Evolutionary conservation across 2,329 filamentous ascomycete species (phyloP).

Genomic region (Fusarium sp.): DNA sequence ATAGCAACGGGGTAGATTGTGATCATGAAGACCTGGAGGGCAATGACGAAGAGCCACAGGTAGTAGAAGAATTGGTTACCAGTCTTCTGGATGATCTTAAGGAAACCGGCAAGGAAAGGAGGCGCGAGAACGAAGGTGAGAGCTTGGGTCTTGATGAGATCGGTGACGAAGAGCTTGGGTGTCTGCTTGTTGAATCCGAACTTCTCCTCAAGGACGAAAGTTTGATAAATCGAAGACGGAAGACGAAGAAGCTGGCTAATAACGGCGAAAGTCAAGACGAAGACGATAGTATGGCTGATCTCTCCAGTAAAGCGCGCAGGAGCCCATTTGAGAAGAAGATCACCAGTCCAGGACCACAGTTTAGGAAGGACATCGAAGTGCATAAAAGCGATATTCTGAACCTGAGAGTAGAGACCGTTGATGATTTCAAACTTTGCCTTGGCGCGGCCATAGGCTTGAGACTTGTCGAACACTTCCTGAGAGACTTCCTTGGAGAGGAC

Average conservation of each 20-base stretch:
- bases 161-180: slow-evolving; percentile 83
- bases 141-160: slow-evolving; percentile 90
- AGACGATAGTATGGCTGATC: slow-evolving; percentile 92
- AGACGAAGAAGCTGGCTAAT: slow-evolving; percentile 82
- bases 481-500: slow-evolving; percentile 89
- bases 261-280: slow-evolving; percentile 87
- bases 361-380: slow-evolving; percentile 91
- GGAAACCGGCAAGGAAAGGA: slow-evolving; percentile 89
- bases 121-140: slow-evolving; percentile 82
- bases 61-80: slow-evolving; percentile 98
- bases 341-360: slow-evolving; percentile 85
- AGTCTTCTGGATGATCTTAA: slow-evolving; percentile 93
- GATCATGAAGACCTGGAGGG: slow-evolving; percentile 91
- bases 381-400: slow-evolving; percentile 90
- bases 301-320: slow-evolving; percentile 86
- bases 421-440: slow-evolving; percentile 91
- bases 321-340: slow-evolving; percentile 76
- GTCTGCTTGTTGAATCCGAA: slow-evolving; percentile 99
- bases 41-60: slow-evolving; percentile 91
- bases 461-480: slow-evolving; percentile 92
- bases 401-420: slow-evolving; percentile 82
- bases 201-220: slow-evolving; percentile 94
- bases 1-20: slow-evolving; percentile 96
- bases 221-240: slow-evolving; percentile 88
- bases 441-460: slow-evolving; percentile 93